phyloP scores from a whole-genome alignment of 257 asterid species.

The Solanum commersonii region DNA sequence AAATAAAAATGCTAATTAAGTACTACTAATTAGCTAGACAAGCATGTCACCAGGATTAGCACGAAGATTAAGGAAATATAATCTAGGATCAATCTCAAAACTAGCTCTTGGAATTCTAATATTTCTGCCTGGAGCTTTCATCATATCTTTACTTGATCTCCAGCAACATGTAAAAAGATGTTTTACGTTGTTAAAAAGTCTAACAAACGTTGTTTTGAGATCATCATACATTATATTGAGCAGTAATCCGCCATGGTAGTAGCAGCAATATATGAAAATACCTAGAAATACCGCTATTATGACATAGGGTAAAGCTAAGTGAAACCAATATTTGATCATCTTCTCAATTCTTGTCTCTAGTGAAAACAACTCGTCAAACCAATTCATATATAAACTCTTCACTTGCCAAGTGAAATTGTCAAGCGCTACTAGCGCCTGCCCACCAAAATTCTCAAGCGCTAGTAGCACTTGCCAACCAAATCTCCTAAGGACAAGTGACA shows the following conservation, averaged over 20 bases:
- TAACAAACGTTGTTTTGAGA: neutral
- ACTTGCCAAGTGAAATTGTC: neutral
- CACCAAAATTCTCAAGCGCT: neutral
- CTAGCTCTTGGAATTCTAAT: constrained; percentile 5
- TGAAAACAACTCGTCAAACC: constrained; percentile 26
- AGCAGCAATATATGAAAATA: neutral
- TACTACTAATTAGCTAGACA: neutral
- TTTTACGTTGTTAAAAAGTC: neutral
- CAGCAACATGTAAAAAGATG: neutral
- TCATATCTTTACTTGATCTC: constrained; percentile 1
- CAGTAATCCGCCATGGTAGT: neutral
- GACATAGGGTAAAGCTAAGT: neutral
- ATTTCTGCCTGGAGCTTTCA: constrained; percentile 37
- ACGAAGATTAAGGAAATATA: constrained; percentile 18
- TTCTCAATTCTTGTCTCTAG: constrained; percentile 29
- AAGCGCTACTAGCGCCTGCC: neutral
- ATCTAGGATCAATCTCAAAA: constrained; percentile 16
- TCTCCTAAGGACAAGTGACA: neutral
- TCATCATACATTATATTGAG: fast-evolving
- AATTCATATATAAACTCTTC: neutral
- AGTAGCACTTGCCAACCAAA: neutral
- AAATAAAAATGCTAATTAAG: too few species aligned
- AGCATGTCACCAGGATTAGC: neutral
- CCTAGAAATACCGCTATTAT: neutral
- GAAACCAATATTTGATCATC: constrained; percentile 18